A percentile compares a stretch with the other conserved stretches of the same genome.
Evolutionary conservation across 345 rosid genomes (phyloP).

Genomic region (Moricandia arvensis): DNA sequence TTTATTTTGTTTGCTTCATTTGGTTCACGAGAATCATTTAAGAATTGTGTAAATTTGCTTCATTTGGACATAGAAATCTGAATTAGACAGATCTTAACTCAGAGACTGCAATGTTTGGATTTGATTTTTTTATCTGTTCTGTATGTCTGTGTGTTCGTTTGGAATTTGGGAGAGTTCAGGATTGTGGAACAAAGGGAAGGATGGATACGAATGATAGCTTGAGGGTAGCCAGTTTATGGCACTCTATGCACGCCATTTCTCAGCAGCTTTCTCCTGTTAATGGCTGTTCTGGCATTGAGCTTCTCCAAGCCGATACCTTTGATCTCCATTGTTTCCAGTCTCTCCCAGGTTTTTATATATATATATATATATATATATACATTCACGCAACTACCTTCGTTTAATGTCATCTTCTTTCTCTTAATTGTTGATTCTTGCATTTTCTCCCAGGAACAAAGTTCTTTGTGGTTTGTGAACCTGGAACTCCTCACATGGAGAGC

Average conservation of each 20-base stretch:
- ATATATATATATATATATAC: constrained; percentile 22
- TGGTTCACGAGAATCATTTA: no score
- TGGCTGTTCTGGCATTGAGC: constrained; percentile 92
- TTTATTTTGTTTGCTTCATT: neutral
- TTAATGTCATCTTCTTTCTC: neutral
- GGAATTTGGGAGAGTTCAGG: constrained; percentile 44
- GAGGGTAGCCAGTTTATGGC: constrained; percentile 98
- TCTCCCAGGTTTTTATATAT: no score
- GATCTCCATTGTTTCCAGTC: constrained; percentile 98
- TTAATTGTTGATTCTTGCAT: neutral
- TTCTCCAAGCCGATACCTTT: constrained; percentile 91
- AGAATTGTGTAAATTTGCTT: no score
- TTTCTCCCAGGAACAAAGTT: constrained; percentile 74
- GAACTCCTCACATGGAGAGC: constrained; percentile 77
- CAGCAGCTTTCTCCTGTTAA: constrained; percentile 90
- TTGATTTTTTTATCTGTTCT: no score
- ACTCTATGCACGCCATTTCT: constrained; percentile 99
- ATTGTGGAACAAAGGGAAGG: constrained; percentile 86
- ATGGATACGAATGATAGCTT: constrained; percentile 98
- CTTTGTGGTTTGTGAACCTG: constrained; percentile 93
- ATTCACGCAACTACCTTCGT: neutral
- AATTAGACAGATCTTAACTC: no score
- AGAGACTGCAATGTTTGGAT: no score
- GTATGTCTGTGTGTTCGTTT: no score
- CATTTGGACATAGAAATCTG: no score